Conservation (phyloP, 2,329 filamentous ascomycete species). For the Colletotrichum tropicale region DNA sequence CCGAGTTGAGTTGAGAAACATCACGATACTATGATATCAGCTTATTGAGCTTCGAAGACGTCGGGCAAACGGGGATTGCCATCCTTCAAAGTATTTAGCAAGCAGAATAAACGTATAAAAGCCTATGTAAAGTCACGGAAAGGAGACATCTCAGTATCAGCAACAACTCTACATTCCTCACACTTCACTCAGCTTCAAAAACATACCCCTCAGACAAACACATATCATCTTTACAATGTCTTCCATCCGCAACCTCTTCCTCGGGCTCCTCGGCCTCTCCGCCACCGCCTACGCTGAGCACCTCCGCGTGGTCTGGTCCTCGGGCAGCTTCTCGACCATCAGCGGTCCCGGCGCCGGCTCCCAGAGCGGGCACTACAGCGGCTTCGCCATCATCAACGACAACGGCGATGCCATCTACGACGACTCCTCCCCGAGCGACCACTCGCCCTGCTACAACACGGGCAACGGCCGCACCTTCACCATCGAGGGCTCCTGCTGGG, state of each 20-base stretch:
- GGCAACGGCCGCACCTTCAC: constrained; percentile 2
- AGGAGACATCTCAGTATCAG: neutral
- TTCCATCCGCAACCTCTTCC: neutral
- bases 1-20: neutral
- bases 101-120: neutral
- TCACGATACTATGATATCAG: neutral
- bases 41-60: neutral
- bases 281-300: neutral
- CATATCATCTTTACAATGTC: neutral
- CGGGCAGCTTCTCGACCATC: neutral
- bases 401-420: neutral
- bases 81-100: neutral
- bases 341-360: neutral
- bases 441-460: neutral
- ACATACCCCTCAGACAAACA: neutral
- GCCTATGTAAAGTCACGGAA: neutral
- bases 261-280: neutral
- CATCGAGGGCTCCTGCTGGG: neutral
- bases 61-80: neutral
- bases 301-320: neutral
- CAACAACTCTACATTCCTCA: neutral
- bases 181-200: neutral
- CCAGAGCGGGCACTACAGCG: neutral
- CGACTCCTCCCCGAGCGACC: neutral
- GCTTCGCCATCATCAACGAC: constrained; percentile 1